These are phyloP conservation scores for Mortierella claussenii DNA, from an alignment of 192 early-diverging fungal genomes.

Conservation along the genomic window DNA sequence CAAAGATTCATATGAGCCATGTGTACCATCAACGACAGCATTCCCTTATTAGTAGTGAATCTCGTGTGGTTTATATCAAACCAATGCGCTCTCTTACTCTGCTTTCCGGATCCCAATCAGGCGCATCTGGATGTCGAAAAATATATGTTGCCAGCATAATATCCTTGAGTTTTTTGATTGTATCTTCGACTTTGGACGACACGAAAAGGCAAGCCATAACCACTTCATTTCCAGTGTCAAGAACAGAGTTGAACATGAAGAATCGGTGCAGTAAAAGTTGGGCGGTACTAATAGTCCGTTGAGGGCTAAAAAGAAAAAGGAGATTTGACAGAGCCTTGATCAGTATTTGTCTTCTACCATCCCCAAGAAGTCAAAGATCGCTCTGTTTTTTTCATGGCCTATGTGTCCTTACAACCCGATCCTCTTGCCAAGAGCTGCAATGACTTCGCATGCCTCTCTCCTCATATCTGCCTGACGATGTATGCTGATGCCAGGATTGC, in stretches of 20 bases:
- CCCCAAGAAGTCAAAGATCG: too few species aligned
- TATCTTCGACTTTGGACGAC: constrained; percentile 89
- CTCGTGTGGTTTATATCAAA: too few species aligned
- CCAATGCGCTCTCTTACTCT: constrained; percentile 56
- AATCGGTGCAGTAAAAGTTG: constrained; percentile 67
- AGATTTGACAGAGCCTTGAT: too few species aligned
- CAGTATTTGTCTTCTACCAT: too few species aligned
- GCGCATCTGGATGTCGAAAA: constrained; percentile 57
- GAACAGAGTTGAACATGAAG: constrained; percentile 62
- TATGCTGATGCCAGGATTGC: constrained; percentile 25
- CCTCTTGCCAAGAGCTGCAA: constrained; percentile 60
- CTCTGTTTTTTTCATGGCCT: too few species aligned
- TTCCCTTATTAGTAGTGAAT: too few species aligned
- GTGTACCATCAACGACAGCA: too few species aligned
- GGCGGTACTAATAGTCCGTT: constrained; percentile 68
- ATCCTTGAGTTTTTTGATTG: constrained; percentile 85
- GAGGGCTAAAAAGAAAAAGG: constrained; percentile 54
- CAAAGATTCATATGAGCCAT: background rate
- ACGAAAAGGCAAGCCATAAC: constrained; percentile 78
- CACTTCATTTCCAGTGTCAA: constrained; percentile 8
- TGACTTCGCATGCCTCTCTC: constrained; percentile 61
- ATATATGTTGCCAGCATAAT: constrained; percentile 73
- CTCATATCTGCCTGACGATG: constrained; percentile 44
- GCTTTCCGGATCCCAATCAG: constrained; percentile 66
- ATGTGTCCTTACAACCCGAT: constrained; percentile 71